A percentile compares a stretch with the other conserved stretches of the same genome.
These are phyloP conservation scores for Xylariaceae sp. DNA, from an alignment of 2,329 filamentous ascomycete genomes.

Conservation along the genomic window DNA sequence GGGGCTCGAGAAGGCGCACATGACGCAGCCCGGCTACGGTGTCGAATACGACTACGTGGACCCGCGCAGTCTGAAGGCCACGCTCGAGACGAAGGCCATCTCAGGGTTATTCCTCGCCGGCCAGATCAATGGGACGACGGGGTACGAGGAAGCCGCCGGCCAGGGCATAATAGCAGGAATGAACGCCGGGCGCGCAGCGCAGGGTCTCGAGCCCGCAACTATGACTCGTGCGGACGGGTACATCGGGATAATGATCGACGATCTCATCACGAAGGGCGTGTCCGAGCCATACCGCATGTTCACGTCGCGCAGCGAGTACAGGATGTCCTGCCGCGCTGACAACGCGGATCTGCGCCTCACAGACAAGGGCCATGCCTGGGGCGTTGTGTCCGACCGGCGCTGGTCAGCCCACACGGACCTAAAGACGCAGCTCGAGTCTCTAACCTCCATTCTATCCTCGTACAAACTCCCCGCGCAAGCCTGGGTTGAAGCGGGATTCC, in stretches of 20 bases:
- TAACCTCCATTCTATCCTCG: constrained; percentile 57
- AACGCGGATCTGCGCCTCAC: constrained; percentile 91
- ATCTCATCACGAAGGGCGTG: constrained; percentile 93
- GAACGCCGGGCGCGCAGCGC: constrained; percentile 81
- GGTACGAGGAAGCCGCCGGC: constrained; percentile 94
- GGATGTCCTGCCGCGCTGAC: constrained; percentile 86
- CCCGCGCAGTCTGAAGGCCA: constrained; percentile 79
- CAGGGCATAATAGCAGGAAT: constrained; percentile 91
- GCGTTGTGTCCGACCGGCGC: constrained; percentile 72
- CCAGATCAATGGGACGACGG: constrained; percentile 97
- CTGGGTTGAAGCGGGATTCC: constrained; percentile 70
- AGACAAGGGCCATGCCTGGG: constrained; percentile 67
- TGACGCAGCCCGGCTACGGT: constrained; percentile 94
- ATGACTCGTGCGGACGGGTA: constrained; percentile 84
- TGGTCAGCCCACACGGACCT: constrained; percentile 69
- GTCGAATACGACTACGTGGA: constrained; percentile 99
- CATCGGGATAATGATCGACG: constrained; percentile 98
- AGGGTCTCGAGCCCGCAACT: constrained; percentile 59
- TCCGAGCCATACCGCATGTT: constrained; percentile 99
- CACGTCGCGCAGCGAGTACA: constrained; percentile 90
- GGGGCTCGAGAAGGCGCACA: constrained; percentile 83
- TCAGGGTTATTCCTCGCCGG: constrained; percentile 85
- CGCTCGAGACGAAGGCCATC: constrained; percentile 90
- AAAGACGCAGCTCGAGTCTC: constrained; percentile 60
- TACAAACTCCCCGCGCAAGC: constrained; percentile 55